Evolutionary conservation across 2,329 filamentous ascomycete species (phyloP).

Genomic region (Thelonectria rubi): DNA sequence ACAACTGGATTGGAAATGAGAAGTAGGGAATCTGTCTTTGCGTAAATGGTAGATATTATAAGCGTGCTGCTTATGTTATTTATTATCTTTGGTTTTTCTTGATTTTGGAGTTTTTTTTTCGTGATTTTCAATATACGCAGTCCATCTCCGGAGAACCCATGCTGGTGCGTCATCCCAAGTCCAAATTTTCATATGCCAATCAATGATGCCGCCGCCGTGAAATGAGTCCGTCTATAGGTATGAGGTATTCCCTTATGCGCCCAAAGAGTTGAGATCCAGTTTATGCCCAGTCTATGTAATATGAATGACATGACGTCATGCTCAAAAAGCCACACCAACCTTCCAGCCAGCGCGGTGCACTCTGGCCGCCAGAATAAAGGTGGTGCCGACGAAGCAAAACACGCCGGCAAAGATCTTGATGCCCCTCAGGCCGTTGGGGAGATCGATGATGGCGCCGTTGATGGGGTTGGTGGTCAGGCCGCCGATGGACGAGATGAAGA

Average conservation of each 20-base stretch:
- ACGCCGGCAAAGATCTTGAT: slow-evolving; percentile 49
- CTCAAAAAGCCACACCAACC: slow-evolving; percentile 7
- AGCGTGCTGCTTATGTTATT: too few species aligned
- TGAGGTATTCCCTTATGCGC: not conserved
- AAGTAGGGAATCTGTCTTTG: too few species aligned
- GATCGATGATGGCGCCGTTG: slow-evolving; percentile 55
- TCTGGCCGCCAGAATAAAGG: slow-evolving; percentile 29
- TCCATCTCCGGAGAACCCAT: too few species aligned
- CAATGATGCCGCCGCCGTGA: not conserved
- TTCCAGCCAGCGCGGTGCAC: slow-evolving; percentile 19
- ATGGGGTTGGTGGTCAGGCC: slow-evolving; percentile 68
- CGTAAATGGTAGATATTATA: too few species aligned
- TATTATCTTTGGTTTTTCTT: too few species aligned
- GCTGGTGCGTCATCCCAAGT: not conserved
- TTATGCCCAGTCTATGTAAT: not conserved
- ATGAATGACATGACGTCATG: not conserved
- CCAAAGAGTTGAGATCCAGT: not conserved
- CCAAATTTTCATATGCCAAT: not conserved
- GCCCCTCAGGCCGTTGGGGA: slow-evolving; percentile 43
- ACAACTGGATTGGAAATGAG: too few species aligned
- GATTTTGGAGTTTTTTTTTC: too few species aligned
- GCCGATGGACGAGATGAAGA: slow-evolving; percentile 63
- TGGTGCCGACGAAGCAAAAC: slow-evolving; percentile 34
- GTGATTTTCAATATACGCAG: too few species aligned
- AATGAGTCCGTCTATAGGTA: not conserved